Percentiles rank a stretch among this genome's conserved stretches.
Evolutionary conservation across 2,329 filamentous ascomycete species (phyloP).

Genomic region (Aspergillus brasiliensis): DNA sequence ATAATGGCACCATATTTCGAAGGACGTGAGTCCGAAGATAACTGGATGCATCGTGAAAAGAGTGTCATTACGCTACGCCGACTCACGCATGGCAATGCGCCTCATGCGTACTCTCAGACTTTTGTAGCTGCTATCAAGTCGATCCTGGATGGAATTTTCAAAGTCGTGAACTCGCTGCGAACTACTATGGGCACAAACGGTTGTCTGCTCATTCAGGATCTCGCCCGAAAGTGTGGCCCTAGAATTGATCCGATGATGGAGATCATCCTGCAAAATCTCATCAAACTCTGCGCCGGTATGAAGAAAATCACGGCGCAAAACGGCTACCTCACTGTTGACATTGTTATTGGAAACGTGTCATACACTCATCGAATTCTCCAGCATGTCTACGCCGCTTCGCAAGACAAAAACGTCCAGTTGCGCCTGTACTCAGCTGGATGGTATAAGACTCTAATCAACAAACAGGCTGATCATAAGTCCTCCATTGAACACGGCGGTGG

Average conservation of each 20-base stretch:
- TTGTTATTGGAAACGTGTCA: slow-evolving; percentile 74
- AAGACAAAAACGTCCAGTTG: slow-evolving; percentile 92
- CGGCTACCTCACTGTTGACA: slow-evolving; percentile 78
- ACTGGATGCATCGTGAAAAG: slow-evolving; percentile 87
- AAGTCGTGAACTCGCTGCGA: slow-evolving; percentile 77
- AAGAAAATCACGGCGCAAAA: slow-evolving; percentile 91
- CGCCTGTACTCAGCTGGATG: slow-evolving; percentile 77
- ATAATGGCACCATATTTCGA: slow-evolving; percentile 83
- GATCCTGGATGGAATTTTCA: slow-evolving; percentile 84
- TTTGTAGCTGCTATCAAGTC: slow-evolving; percentile 72
- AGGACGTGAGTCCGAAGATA: slow-evolving; percentile 84
- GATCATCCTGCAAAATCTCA: slow-evolving; percentile 80
- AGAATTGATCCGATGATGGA: slow-evolving; percentile 87
- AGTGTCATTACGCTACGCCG: slow-evolving; percentile 73
- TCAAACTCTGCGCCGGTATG: slow-evolving; percentile 85
- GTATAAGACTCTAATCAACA: slow-evolving; percentile 79
- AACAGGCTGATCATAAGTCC: slow-evolving; percentile 73
- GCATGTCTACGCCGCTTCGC: slow-evolving; percentile 77
- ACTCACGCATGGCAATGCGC: slow-evolving; percentile 80
- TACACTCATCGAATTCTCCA: slow-evolving; percentile 82
- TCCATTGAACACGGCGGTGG: slow-evolving; percentile 84
- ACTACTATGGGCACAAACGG: slow-evolving; percentile 89
- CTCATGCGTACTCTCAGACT: slow-evolving; percentile 70
- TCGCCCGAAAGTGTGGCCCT: slow-evolving; percentile 74
- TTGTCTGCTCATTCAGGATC: slow-evolving; percentile 80